These are phyloP conservation scores for Fermentozyma sake DNA, from an alignment of 1,139 yeast species.

Conservation along the genomic window DNA sequence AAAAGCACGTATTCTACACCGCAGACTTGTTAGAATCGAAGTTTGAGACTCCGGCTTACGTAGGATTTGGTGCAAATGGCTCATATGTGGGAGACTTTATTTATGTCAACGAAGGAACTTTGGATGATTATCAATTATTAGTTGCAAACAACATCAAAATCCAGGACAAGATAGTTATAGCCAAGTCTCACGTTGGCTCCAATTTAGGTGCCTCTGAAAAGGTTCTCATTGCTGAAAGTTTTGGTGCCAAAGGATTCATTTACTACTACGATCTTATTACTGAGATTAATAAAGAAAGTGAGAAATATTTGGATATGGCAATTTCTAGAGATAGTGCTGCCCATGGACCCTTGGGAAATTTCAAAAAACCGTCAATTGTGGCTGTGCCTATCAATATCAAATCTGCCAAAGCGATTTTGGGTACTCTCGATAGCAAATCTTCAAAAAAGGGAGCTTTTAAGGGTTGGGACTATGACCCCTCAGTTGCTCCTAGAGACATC, in stretches of 20 bases:
- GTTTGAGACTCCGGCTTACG: slow-evolving; percentile 34
- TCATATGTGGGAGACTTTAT: slow-evolving; percentile 22
- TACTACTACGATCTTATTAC: slow-evolving; percentile 19
- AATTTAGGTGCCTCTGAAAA: slow-evolving; percentile 22
- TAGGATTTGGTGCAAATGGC: slow-evolving; percentile 28
- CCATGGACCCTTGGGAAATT: slow-evolving; percentile 8
- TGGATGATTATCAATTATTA: slow-evolving; percentile 25
- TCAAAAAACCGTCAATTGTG: slow-evolving; percentile 20
- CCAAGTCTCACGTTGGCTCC: slow-evolving; percentile 14
- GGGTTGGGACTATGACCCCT: slow-evolving; percentile 27
- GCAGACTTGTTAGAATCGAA: slow-evolving; percentile 25
- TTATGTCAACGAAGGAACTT: slow-evolving; percentile 29
- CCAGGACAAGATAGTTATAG: slow-evolving; percentile 26
- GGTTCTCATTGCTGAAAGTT: slow-evolving; percentile 22
- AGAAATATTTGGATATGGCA: slow-evolving; percentile 10
- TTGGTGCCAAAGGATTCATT: slow-evolving; percentile 28
- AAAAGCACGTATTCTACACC: slow-evolving; percentile 20
- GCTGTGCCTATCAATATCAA: slow-evolving; percentile 34
- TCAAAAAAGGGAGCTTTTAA: slow-evolving; percentile 10
- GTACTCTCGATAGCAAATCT: slow-evolving; percentile 15
- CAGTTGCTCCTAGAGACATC: slow-evolving; percentile 9
- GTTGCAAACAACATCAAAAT: slow-evolving; percentile 16
- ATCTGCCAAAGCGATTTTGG: slow-evolving; percentile 29
- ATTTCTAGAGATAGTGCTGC: slow-evolving; percentile 22
- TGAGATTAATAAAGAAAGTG: slow-evolving; percentile 8